phyloP scores from a whole-genome alignment of 164 flowering plant genomes.

The Magnolia kwangsiensis region DNA sequence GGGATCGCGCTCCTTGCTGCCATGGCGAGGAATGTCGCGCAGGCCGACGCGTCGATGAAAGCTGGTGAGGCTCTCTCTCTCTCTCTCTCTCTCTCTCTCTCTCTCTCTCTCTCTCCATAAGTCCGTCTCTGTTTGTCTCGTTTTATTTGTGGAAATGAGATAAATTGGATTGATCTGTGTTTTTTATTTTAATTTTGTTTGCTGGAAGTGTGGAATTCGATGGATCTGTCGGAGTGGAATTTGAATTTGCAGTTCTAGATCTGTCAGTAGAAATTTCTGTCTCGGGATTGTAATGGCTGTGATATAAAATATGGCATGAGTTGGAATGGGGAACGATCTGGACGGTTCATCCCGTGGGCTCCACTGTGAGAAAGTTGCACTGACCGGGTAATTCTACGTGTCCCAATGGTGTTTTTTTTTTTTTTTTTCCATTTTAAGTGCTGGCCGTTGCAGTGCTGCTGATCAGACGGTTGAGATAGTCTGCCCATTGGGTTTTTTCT shows the following conservation, averaged over 20 bases:
- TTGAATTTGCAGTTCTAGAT: background rate
- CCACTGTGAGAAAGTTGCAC: no score
- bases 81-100: background rate
- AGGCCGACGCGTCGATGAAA: slow-evolving; percentile 85
- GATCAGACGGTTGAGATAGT: background rate
- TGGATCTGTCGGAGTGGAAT: background rate
- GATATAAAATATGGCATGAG: no score
- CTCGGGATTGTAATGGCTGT: no score
- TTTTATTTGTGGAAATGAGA: background rate
- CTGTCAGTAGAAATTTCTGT: no score
- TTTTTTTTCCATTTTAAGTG: background rate
- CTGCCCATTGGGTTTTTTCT: no score
- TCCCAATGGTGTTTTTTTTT: no score
- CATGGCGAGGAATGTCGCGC: slow-evolving; percentile 88
- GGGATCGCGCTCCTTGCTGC: slow-evolving; percentile 77
- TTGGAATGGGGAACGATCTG: no score
- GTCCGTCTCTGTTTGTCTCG: background rate
- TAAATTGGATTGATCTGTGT: background rate
- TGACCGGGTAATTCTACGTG: no score
- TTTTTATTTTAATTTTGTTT: background rate
- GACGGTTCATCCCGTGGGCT: no score
- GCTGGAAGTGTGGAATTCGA: background rate
- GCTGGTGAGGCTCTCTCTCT: slow-evolving; percentile 43
- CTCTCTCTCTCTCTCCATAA: background rate
- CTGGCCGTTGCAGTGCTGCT: background rate